These are phyloP conservation scores for Aspergillus oerlinghausenensis DNA, from an alignment of 2,329 filamentous ascomycete species.

Conservation along the genomic window DNA sequence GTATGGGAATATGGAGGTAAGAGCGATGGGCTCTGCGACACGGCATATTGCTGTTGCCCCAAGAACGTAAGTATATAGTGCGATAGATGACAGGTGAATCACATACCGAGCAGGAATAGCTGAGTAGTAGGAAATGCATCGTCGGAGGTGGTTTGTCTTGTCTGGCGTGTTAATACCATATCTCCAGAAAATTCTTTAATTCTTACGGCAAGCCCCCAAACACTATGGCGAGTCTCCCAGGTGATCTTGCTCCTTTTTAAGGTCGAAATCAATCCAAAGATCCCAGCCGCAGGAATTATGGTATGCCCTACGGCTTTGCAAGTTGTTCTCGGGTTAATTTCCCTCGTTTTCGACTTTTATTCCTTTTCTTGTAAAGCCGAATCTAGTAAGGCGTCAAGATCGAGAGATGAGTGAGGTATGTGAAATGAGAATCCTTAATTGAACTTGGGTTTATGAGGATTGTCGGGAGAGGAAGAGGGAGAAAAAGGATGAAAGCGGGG, in stretches of 20 bases:
- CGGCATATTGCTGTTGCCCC: slow-evolving; percentile 71
- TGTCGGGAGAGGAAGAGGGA: not conserved
- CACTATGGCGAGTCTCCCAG: not conserved
- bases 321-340: not conserved
- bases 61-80: not conserved
- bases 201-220: slow-evolving; percentile 47
- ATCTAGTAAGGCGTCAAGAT: not conserved
- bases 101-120: slow-evolving; percentile 76
- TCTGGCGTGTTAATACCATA: slow-evolving; percentile 58
- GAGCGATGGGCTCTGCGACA: slow-evolving; percentile 84
- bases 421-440: not conserved
- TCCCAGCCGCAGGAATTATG: not conserved
- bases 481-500: not conserved
- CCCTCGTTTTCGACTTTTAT: not conserved
- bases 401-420: not conserved
- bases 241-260: not conserved
- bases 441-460: not conserved
- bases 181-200: slow-evolving; percentile 44
- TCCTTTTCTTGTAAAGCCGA: not conserved
- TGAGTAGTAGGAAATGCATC: slow-evolving; percentile 77
- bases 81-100: not conserved
- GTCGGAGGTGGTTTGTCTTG: slow-evolving; percentile 56
- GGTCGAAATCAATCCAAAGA: not conserved
- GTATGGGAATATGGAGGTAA: slow-evolving; percentile 92
- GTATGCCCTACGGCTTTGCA: not conserved